Evolutionary conservation across 2,329 filamentous ascomycete species (phyloP).

Genomic region (Proliferodiscus dingleyae): DNA sequence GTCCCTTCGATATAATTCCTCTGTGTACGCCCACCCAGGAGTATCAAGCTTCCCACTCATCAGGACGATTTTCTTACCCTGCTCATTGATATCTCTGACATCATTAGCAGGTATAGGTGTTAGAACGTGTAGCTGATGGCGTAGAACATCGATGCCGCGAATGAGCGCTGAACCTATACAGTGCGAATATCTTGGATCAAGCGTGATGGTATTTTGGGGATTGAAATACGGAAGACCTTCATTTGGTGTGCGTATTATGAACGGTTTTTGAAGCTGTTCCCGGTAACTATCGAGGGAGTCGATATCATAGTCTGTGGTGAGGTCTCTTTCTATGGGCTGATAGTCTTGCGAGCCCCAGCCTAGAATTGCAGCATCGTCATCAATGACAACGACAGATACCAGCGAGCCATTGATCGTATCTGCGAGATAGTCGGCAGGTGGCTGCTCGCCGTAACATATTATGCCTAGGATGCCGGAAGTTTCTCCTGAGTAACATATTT

Average conservation of each 20-base stretch:
- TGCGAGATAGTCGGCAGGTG: constrained; percentile 51
- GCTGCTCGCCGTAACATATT: constrained; percentile 62
- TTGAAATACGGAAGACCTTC: constrained; percentile 60
- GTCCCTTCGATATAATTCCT: constrained; percentile 46
- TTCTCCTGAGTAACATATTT: constrained; percentile 53
- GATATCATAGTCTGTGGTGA: constrained; percentile 11
- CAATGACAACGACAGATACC: constrained; percentile 59
- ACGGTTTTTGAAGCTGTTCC: constrained; percentile 7
- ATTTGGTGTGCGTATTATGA: constrained; percentile 37
- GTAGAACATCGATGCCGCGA: constrained; percentile 59
- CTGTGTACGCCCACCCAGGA: constrained; percentile 65
- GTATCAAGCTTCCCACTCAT: constrained; percentile 65
- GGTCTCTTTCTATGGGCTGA: background rate
- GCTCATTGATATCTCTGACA: constrained; percentile 37
- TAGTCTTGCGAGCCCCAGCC: constrained; percentile 19
- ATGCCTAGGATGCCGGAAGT: constrained; percentile 57
- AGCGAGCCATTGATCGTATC: constrained; percentile 68
- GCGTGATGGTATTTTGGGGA: constrained; percentile 46
- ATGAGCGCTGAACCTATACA: constrained; percentile 63
- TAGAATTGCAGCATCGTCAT: constrained; percentile 47
- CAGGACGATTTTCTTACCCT: constrained; percentile 51
- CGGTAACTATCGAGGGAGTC: constrained; percentile 5
- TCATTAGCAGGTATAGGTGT: constrained; percentile 48
- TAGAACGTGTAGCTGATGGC: constrained; percentile 55
- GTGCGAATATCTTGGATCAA: constrained; percentile 55